These are phyloP conservation scores for Talaromyces liani DNA, from an alignment of 495 filamentous ascomycete genomes.

Conservation along the genomic window DNA sequence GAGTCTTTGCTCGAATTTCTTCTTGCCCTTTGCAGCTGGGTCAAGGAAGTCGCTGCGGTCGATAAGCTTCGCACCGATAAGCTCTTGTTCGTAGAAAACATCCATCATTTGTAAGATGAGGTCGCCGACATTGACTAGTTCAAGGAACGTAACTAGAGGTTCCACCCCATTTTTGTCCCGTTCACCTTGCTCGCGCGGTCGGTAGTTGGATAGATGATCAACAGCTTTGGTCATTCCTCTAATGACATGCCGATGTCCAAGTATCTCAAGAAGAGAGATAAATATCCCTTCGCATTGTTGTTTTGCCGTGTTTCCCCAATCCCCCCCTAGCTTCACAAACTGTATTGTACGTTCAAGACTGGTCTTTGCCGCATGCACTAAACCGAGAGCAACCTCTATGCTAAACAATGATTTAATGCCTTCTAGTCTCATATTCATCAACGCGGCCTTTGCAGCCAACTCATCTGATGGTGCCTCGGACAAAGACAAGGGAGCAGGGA, in stretches of 20 bases:
- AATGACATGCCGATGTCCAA: constrained; percentile 84
- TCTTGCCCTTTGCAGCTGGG: constrained; percentile 87
- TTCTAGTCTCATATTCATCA: constrained; percentile 91
- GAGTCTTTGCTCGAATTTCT: constrained; percentile 97
- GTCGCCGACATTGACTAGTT: constrained; percentile 96
- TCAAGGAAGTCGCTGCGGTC: constrained; percentile 94
- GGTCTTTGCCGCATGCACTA: constrained; percentile 87
- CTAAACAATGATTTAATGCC: constrained; percentile 92
- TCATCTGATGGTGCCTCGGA: constrained; percentile 76
- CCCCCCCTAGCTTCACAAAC: constrained; percentile 71
- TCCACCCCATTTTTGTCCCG: constrained; percentile 68
- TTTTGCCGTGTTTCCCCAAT: constrained; percentile 73
- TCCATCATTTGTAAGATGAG: constrained; percentile 99
- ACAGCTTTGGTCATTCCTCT: constrained; percentile 88
- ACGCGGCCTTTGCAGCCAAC: constrained; percentile 87
- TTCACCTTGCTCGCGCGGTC: constrained; percentile 75
- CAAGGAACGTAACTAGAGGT: constrained; percentile 90
- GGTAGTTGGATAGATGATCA: constrained; percentile 83
- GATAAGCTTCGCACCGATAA: constrained; percentile 71
- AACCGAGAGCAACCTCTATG: constrained; percentile 84
- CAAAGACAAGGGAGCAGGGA: constrained; percentile 37
- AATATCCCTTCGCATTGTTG: constrained; percentile 91
- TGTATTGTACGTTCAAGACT: constrained; percentile 78
- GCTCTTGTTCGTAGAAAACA: constrained; percentile 95
- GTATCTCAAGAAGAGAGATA: constrained; percentile 68